These are phyloP conservation scores for Apiospora kogelbergensis DNA, from an alignment of 2,329 filamentous ascomycete genomes.

Conservation along the genomic window DNA sequence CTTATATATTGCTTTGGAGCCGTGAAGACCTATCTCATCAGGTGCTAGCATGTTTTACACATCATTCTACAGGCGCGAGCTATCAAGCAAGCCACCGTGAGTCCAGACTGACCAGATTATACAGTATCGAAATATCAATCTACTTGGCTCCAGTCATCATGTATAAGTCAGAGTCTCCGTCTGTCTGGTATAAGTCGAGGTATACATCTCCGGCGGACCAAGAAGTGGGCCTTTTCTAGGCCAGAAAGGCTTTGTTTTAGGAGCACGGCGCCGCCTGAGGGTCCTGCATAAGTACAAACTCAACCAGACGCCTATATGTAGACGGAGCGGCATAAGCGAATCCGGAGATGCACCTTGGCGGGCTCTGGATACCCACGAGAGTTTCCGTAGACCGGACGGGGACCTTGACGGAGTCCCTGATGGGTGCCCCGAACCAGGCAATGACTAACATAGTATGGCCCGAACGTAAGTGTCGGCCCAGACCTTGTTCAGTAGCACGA, in stretches of 20 bases:
- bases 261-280: no score
- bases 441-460: not conserved
- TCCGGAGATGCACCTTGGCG: not conserved
- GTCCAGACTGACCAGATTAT: not conserved
- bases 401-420: not conserved
- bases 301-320: not conserved
- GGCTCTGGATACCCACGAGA: not conserved
- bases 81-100: not conserved
- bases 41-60: not conserved
- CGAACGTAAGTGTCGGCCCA: not conserved
- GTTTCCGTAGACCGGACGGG: not conserved
- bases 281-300: not conserved
- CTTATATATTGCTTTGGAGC: not conserved
- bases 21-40: not conserved
- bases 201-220: not conserved
- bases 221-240: not conserved
- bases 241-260: not conserved
- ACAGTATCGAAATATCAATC: not conserved
- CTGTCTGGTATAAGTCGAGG: not conserved
- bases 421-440: not conserved
- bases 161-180: not conserved
- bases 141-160: not conserved
- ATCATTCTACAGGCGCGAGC: not conserved
- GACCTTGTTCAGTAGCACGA: not conserved
- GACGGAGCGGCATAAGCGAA: not conserved